Evolutionary conservation across 495 filamentous ascomycete genomes (phyloP).

Genomic region (Penicillium silybi): DNA sequence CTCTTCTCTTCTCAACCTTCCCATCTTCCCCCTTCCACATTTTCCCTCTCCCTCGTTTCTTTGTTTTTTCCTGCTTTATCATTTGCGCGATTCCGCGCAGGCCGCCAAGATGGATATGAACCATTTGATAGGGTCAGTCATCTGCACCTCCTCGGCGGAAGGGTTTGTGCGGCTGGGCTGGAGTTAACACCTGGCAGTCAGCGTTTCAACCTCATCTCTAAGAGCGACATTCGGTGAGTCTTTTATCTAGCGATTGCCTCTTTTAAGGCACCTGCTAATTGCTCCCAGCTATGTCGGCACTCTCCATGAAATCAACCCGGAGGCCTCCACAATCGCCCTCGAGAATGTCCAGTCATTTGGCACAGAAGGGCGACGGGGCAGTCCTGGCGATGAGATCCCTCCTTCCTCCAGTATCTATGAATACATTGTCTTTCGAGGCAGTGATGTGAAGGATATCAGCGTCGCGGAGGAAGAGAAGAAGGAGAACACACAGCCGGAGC

Average conservation of each 20-base stretch:
- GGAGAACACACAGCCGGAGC: slow-evolving; percentile 61
- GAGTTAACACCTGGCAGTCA: slow-evolving; percentile 49
- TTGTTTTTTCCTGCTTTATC: slow-evolving; percentile 15
- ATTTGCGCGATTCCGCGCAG: slow-evolving; percentile 35
- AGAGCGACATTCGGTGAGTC: slow-evolving; percentile 89
- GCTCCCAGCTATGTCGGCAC: slow-evolving; percentile 80
- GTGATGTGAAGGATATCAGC: slow-evolving; percentile 95
- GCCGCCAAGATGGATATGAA: slow-evolving; percentile 50
- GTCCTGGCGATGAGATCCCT: slow-evolving; percentile 73
- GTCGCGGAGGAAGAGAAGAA: slow-evolving; percentile 75
- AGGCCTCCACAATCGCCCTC: slow-evolving; percentile 90
- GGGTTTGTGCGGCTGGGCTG: slow-evolving; percentile 40
- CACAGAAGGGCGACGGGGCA: slow-evolving; percentile 80
- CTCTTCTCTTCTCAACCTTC: slow-evolving; percentile 23
- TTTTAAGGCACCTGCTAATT: slow-evolving; percentile 20
- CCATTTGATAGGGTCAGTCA: slow-evolving; percentile 50
- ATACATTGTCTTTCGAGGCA: slow-evolving; percentile 98
- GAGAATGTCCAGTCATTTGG: slow-evolving; percentile 92
- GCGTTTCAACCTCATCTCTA: slow-evolving; percentile 74
- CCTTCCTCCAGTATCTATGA: slow-evolving; percentile 86
- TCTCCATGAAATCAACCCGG: slow-evolving; percentile 96
- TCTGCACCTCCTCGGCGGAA: slow-evolving; percentile 29
- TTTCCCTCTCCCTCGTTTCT: slow-evolving; percentile 17
- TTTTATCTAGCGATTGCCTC: neutral
- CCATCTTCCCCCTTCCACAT: slow-evolving; percentile 6